These are phyloP conservation scores for Williopsis jadinii DNA, from an alignment of 1,139 yeast species.

Conservation along the genomic window DNA sequence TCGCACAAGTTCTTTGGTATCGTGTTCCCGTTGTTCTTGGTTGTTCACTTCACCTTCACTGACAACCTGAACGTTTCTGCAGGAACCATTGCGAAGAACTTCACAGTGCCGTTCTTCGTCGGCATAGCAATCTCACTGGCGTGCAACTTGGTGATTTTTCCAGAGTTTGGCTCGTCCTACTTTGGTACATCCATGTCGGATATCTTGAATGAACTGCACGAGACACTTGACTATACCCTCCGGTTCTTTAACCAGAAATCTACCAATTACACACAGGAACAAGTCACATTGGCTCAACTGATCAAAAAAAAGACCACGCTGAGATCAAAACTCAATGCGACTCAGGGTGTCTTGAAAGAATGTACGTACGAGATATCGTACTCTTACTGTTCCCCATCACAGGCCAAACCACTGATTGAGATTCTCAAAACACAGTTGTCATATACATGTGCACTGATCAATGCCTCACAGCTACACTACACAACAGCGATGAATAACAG, in stretches of 20 bases:
- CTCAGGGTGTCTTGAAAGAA: constrained; percentile 36
- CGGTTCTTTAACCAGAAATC: constrained; percentile 27
- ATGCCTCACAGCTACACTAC: constrained; percentile 41
- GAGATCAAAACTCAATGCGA: constrained; percentile 27
- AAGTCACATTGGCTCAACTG: constrained; percentile 23
- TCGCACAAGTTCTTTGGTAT: constrained; percentile 38
- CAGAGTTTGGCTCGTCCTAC: constrained; percentile 45
- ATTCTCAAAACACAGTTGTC: constrained; percentile 27
- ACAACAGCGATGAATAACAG: constrained; percentile 24
- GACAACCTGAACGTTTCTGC: constrained; percentile 26
- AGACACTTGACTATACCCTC: constrained; percentile 31
- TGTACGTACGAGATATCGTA: constrained; percentile 42
- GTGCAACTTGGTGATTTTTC: constrained; percentile 36
- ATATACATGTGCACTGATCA: constrained; percentile 35
- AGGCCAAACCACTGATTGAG: constrained; percentile 31
- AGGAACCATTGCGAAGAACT: constrained; percentile 28
- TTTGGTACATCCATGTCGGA: constrained; percentile 36
- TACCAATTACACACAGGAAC: constrained; percentile 9
- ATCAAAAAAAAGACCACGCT: constrained; percentile 26
- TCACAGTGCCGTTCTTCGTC: constrained; percentile 35
- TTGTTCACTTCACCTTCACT: constrained; percentile 41
- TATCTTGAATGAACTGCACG: constrained; percentile 33
- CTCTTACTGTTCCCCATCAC: constrained; percentile 38
- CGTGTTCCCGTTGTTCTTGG: constrained; percentile 38
- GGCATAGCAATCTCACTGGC: constrained; percentile 37